Percentiles rank a stretch among this genome's conserved stretches.
Conservation (phyloP, 768 basidiomycete genomes). For the Coprinellus micaceus region DNA sequence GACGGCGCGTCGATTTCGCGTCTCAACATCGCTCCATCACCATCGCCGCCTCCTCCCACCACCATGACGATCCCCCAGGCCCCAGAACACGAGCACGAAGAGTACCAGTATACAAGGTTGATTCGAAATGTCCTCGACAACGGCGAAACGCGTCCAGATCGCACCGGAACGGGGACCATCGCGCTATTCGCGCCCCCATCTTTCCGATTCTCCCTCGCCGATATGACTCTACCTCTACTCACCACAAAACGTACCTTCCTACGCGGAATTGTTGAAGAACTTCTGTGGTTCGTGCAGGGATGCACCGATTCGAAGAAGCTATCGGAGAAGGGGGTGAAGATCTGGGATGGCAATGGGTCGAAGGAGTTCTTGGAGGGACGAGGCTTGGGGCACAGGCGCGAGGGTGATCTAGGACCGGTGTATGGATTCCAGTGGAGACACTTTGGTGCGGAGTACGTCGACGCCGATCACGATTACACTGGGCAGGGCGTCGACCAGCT, state of each 20-base stretch:
- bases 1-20: not conserved
- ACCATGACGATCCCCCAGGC: not conserved
- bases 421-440: constrained; percentile 98
- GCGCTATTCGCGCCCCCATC: constrained; percentile 89
- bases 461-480: constrained; percentile 71
- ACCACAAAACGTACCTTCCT: constrained; percentile 95
- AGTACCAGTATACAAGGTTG: constrained; percentile 84
- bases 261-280: constrained; percentile 87
- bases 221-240: constrained; percentile 77
- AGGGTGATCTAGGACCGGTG: constrained; percentile 94
- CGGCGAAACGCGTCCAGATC: constrained; percentile 80
- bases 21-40: not conserved
- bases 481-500: constrained; percentile 93
- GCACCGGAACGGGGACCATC: constrained; percentile 92
- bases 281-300: constrained; percentile 91
- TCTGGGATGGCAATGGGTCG: constrained; percentile 97
- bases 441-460: constrained; percentile 80
- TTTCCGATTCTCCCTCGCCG: constrained; percentile 81
- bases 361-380: constrained; percentile 80
- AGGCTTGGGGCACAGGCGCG: constrained; percentile 78
- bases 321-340: constrained; percentile 80
- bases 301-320: constrained; percentile 77
- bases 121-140: constrained; percentile 70
- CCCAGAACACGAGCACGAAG: constrained; percentile 76
- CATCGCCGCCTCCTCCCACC: not conserved